Evolutionary conservation across 2,329 filamentous ascomycete species (phyloP), one percentile per base, ranked within the genome.

Genomic region (Hawksworthiomyces lignivorus): DNA sequence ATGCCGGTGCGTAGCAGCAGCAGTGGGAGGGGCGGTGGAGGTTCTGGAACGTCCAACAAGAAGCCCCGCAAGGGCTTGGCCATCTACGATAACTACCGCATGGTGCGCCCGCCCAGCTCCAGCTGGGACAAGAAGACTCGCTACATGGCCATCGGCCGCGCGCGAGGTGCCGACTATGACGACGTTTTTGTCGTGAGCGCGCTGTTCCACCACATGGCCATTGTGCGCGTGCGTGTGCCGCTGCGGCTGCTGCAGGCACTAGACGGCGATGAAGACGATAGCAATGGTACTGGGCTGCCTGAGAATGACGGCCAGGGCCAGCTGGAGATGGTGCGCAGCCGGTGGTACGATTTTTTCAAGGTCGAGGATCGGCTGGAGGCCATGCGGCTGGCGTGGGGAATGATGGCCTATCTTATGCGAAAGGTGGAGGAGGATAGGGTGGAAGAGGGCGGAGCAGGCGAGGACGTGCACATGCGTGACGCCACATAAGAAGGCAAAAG

Each of bases 21-120:
- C n/a, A n/a, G n/a, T n/a, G n/a, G n/a, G n/a, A n/a, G n/a, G n/a
- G 28, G 28, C 28, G 33, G 34, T 12, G 22, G 31, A 8, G 27
- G 39, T 3, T 18, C 12, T 4, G 9, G 32, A 14, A 20, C 39
- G 60, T 48, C 56, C 4, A 56, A 52, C 27, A 75, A 75, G 56
- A 75, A 69, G 47, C 58, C 69, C 28, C 69, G 73, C 45, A 77
- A 73, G 56, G 75, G 67, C 39, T 60, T 75, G 56, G 69, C 67
- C 47, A 68, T 80, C 35, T 82, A 81, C 54, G 77, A 82, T 54
- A 74, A 68, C 50, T 82, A 82, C 58, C 70, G 78, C 43, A 79
- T 76, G 67, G 64, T 82, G 33, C 67, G 74, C 2, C 73, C 72
- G 8, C 77, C 78, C 0, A 59, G 71, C 9, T 61, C 68, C 7